These are phyloP conservation scores for Solanum neorickii DNA, from an alignment of 257 asterid species.

Conservation along the genomic window DNA sequence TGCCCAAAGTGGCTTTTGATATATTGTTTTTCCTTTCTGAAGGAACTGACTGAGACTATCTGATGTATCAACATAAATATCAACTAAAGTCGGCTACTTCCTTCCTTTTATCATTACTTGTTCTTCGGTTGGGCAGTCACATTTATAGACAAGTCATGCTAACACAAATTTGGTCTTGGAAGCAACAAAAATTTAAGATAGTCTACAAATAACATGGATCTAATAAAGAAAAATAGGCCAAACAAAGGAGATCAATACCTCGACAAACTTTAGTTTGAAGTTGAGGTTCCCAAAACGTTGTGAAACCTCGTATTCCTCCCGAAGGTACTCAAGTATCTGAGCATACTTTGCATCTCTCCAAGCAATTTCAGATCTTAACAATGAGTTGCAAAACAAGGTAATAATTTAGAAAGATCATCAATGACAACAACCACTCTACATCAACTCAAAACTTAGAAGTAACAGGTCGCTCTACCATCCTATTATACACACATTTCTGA, in stretches of 20 bases:
- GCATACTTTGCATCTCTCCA: conserved; percentile 99
- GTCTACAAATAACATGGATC: not conserved
- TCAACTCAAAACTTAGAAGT: not conserved
- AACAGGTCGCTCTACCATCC: not conserved
- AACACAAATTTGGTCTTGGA: not conserved
- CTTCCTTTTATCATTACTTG: not conserved
- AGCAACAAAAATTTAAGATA: not conserved
- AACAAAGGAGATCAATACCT: conserved; percentile 30
- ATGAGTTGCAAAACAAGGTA: not conserved
- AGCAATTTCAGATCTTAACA: conserved; percentile 85
- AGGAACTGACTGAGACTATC: not conserved
- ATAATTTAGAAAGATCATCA: not conserved
- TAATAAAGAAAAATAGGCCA: not conserved
- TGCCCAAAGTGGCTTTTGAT: not conserved
- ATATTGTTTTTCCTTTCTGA: not conserved
- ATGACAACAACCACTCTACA: not conserved
- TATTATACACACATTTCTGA: not conserved
- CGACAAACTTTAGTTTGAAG: conserved; percentile 83
- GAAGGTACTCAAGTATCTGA: conserved; percentile 78
- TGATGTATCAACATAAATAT: not conserved
- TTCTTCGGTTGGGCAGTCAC: not conserved
- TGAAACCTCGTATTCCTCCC: conserved; percentile 91
- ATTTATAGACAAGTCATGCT: not conserved
- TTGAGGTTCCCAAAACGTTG: conserved; percentile 94
- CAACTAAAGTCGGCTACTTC: not conserved